These are phyloP conservation scores for Erythrobasidium yunnanense DNA, from an alignment of 768 basidiomycete species.

Conservation along the genomic window DNA sequence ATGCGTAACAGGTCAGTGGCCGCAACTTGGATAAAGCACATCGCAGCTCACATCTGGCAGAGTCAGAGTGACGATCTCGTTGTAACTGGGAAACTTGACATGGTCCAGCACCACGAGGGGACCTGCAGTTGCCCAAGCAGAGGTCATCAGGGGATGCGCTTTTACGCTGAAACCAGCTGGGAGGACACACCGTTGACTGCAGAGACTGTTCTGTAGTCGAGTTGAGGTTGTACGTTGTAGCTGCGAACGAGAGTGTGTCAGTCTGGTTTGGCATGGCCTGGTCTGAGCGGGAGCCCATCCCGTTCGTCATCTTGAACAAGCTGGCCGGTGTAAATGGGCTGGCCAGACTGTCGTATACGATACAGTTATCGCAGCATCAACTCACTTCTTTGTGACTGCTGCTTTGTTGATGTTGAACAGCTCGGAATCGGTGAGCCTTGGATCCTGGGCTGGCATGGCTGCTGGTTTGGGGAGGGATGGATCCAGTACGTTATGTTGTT, in stretches of 20 bases:
- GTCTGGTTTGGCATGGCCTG: too few relatives aligned
- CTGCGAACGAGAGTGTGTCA: not conserved
- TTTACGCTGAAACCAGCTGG: too few relatives aligned
- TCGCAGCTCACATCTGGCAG: constrained; percentile 12
- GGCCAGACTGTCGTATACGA: too few relatives aligned
- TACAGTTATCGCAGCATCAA: not conserved
- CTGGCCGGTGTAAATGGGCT: too few relatives aligned
- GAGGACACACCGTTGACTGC: constrained; percentile 13
- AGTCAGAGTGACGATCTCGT: constrained; percentile 24
- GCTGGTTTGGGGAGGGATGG: not conserved
- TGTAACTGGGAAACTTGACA: constrained; percentile 21
- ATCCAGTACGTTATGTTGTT: too few relatives aligned
- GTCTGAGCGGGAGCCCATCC: too few relatives aligned
- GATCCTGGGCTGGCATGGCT: not conserved
- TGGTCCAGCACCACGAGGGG: constrained; percentile 20
- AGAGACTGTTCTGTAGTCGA: constrained; percentile 24
- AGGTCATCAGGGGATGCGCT: too few relatives aligned
- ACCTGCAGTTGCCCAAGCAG: constrained; percentile 8
- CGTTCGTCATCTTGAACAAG: too few relatives aligned
- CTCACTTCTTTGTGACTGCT: constrained; percentile 21
- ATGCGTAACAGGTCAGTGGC: too few relatives aligned
- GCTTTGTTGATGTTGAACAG: constrained; percentile 25
- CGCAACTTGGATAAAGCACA: not conserved
- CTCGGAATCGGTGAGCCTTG: not conserved
- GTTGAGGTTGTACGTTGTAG: constrained; percentile 21